Evolutionary conservation across 306 rosid genomes (phyloP).

Genomic region (Lithocarpus polystachyus): DNA sequence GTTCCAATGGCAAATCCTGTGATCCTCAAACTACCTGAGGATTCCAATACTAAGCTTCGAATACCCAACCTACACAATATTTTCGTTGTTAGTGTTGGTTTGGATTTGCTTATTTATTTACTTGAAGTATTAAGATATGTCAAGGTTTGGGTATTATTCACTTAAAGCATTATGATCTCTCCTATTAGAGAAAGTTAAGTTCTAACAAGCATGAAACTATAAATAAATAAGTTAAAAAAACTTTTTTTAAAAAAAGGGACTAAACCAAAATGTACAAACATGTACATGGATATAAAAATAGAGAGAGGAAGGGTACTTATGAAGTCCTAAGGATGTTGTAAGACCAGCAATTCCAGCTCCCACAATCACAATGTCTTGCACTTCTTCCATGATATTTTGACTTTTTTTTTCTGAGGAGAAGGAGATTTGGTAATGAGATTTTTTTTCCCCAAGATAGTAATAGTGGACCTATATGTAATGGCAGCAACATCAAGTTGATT

Average conservation of each 20-base stretch:
- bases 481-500: no score
- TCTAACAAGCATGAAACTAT: no score
- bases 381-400: constrained; percentile 25
- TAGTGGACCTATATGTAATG: no score
- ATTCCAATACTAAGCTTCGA: constrained; percentile 65
- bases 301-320: constrained; percentile 24
- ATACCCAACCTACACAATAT: constrained; percentile 44
- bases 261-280: not conserved
- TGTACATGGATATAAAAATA: not conserved
- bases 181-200: no score
- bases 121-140: no score
- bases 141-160: no score
- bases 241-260: not conserved
- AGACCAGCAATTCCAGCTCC: constrained; percentile 89
- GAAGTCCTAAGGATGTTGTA: constrained; percentile 62
- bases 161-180: no score
- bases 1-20: constrained; percentile 56
- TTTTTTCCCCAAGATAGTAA: no score
- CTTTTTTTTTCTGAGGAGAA: not conserved
- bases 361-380: constrained; percentile 61
- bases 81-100: no score
- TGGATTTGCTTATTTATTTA: no score
- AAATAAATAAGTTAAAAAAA: no score
- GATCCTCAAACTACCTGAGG: constrained; percentile 47
- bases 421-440: no score